Conservation (phyloP, 2,329 filamentous ascomycete genomes). For the Cercospora sp. region DNA sequence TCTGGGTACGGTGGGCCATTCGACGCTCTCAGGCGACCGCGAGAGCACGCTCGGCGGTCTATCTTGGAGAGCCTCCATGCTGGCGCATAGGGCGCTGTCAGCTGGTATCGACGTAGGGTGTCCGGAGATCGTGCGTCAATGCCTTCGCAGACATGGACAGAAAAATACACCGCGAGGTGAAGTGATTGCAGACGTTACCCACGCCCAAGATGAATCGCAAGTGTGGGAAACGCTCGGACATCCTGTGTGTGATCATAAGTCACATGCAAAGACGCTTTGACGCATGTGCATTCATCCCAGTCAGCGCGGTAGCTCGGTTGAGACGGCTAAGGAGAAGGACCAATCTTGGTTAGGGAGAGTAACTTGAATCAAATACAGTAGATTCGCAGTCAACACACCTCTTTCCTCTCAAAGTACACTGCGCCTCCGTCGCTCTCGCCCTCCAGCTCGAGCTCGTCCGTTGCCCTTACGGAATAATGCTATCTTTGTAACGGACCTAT, state of each 20-base stretch:
- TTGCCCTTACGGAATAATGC: too few relatives aligned
- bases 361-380: too few relatives aligned
- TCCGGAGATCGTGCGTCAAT: conserved; percentile 20
- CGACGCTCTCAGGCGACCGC: conserved; percentile 35
- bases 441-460: too few relatives aligned
- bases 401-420: too few relatives aligned
- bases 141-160: conserved; percentile 19
- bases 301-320: too few relatives aligned
- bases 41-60: conserved; percentile 46
- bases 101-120: conserved; percentile 26
- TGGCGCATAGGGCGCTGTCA: conserved; percentile 20
- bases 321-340: too few relatives aligned
- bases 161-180: background rate
- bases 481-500: too few relatives aligned
- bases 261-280: too few relatives aligned
- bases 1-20: conserved; percentile 24
- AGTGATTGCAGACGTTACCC: background rate
- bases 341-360: too few relatives aligned
- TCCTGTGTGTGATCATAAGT: background rate
- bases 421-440: too few relatives aligned
- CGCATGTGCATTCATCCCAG: too few relatives aligned
- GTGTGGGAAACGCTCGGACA: conserved; percentile 3
- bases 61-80: conserved; percentile 39
- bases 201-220: conserved; percentile 2
- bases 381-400: too few relatives aligned